Base-by-base conservation (phyloP, 257 asterid genomes). In the Cynanchum wilfordii region DNA sequence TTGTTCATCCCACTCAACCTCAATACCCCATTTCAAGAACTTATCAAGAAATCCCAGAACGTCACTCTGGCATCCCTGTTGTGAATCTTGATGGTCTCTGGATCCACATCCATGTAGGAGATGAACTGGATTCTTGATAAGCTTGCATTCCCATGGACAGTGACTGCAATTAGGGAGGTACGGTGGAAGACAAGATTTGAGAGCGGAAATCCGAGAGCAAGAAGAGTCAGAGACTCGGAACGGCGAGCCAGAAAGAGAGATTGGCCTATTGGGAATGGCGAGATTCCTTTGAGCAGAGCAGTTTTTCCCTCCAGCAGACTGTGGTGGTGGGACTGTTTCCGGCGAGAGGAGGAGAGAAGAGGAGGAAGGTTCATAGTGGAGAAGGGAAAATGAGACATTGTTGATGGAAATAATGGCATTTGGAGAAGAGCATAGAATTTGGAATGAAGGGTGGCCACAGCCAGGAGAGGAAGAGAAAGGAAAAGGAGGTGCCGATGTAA, bases 381-480 rank as follows among this genome's bases (percentile, higher is more conserved):
- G 86, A 54, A 94, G 73, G 17, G 90, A 80, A 83, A 86, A 91
- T 0, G 88, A 64, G 74, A 83, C 45, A 59, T 81, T 80, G 76
- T 88, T 87, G 74, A 94, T 77, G 75, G 89, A 78, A 29, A 94
- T 86, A 76, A 86, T 38, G 80, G 99, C 89, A 83, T 70, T 76
- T 64, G 85, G 55, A 59, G 79, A 47, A 0, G 68, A 47, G 86
- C 99, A 94, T 59, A 33, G 87, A 82, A 94, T 67, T 80, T 87
- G 99, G 84, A 94, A 94, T 0, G 84, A 84, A 19, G 99, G 99
- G 83, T 94, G 99, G 82, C 97, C 97, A 84, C 97, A 89, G 83
- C 93, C 96, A 77, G 96, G 85, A 66, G 80, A 59, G 66, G 82
- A 75, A 3, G 99, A 94, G 88, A 94, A 94, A 1, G 99, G 99